A percentile compares a stretch with the other conserved stretches of the same genome.
Evolutionary conservation across 2,329 filamentous ascomycete species (phyloP).

Genomic region (Didymella exigua): DNA sequence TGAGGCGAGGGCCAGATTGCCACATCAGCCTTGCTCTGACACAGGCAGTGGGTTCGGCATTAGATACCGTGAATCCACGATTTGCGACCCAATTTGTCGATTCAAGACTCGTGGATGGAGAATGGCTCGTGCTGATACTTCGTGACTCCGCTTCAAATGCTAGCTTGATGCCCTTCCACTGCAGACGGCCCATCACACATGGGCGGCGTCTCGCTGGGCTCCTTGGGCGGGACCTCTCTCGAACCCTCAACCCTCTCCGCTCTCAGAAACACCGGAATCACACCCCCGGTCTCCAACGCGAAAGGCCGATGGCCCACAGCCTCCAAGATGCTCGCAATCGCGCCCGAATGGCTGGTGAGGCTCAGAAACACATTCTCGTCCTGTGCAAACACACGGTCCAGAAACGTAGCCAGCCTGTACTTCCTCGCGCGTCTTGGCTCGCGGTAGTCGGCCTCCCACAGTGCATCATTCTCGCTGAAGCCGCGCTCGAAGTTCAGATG

Average conservation of each 20-base stretch:
- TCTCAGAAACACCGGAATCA: slow-evolving; percentile 70
- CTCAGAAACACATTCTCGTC: slow-evolving; percentile 56
- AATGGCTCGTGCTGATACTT: too few species aligned
- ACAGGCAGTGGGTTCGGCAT: slow-evolving; percentile 1
- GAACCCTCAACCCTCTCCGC: slow-evolving; percentile 55
- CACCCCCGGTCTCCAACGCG: slow-evolving; percentile 66
- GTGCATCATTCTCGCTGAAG: slow-evolving; percentile 63
- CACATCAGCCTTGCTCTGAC: slow-evolving; percentile 17
- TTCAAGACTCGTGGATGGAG: too few species aligned
- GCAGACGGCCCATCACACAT: slow-evolving; percentile 33
- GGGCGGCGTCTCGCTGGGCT: slow-evolving; percentile 42
- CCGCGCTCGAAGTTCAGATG: slow-evolving; percentile 62
- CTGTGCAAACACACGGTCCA: slow-evolving; percentile 60
- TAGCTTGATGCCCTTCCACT: neutral
- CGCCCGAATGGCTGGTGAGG: slow-evolving; percentile 64
- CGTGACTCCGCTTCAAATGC: neutral
- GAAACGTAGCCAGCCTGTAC: slow-evolving; percentile 42
- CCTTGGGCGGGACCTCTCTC: slow-evolving; percentile 33
- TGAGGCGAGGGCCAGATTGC: slow-evolving; percentile 2
- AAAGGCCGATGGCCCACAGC: slow-evolving; percentile 66
- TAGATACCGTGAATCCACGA: slow-evolving; percentile 17
- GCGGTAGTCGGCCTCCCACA: slow-evolving; percentile 55
- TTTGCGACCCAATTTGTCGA: slow-evolving; percentile 7
- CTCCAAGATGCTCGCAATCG: slow-evolving; percentile 60
- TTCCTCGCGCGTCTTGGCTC: slow-evolving; percentile 34